Evolutionary conservation across 2,329 filamentous ascomycete species (phyloP).

Genomic region (Exophiala calicioides): DNA sequence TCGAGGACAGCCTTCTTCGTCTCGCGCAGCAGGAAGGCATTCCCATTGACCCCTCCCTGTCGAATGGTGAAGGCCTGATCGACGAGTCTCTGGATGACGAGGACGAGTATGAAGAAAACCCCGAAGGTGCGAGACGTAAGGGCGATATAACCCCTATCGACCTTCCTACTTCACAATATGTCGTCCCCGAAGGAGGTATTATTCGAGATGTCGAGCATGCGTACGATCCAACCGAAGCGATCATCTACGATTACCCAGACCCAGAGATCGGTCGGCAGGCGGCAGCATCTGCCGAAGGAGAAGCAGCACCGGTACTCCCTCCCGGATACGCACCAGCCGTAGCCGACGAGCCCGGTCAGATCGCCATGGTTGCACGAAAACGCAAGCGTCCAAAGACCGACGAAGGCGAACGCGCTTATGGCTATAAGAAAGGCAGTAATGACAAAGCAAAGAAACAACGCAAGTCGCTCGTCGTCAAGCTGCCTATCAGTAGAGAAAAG

Average conservation of each 20-base stretch:
- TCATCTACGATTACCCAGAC: conserved; percentile 39
- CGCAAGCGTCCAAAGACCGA: conserved; percentile 32
- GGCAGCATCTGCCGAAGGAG: conserved; percentile 18
- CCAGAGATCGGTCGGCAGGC: conserved; percentile 20
- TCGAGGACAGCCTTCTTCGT: conserved; percentile 23
- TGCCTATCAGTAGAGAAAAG: conserved; percentile 29
- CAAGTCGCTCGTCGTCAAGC: conserved; percentile 32
- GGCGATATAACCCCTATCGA: conserved; percentile 9
- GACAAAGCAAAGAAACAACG: conserved; percentile 22
- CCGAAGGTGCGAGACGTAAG: conserved; percentile 21
- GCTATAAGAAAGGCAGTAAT: conserved; percentile 10
- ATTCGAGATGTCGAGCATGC: conserved; percentile 35
- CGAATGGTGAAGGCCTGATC: neutral
- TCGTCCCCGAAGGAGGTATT: conserved; percentile 34
- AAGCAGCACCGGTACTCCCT: conserved; percentile 6
- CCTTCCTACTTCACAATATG: conserved; percentile 25
- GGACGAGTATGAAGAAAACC: conserved; percentile 30
- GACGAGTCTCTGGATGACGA: conserved; percentile 23
- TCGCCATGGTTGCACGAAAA: conserved; percentile 31
- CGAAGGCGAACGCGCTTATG: conserved; percentile 27
- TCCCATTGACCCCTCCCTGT: conserved; percentile 47
- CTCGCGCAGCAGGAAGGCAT: conserved; percentile 37
- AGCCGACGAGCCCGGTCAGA: conserved; percentile 18
- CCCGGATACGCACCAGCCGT: conserved; percentile 19
- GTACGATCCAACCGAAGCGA: conserved; percentile 37